These are phyloP conservation scores for Jamesozyma jinghongensis DNA, from an alignment of 805 yeast species.

Conservation along the genomic window DNA sequence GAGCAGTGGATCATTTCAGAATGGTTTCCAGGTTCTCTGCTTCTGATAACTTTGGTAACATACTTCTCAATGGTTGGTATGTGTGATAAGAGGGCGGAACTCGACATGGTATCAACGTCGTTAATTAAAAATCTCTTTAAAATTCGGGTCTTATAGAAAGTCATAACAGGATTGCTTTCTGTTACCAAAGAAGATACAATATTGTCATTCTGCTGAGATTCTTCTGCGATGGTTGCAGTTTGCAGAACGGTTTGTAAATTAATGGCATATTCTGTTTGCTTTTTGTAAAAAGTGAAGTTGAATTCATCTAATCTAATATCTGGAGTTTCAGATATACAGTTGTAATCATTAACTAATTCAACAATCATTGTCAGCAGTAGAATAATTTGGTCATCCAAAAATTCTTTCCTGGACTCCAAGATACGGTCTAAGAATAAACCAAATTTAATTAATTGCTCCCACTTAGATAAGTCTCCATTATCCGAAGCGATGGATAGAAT, in stretches of 20 bases:
- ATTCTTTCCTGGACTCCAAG: slow-evolving; percentile 8
- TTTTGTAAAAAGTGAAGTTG: slow-evolving; percentile 15
- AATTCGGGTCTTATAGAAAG: slow-evolving; percentile 31
- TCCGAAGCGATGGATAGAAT: slow-evolving; percentile 10
- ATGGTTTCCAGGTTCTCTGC: slow-evolving; percentile 27
- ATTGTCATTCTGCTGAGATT: background rate
- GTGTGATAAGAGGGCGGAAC: slow-evolving; percentile 17
- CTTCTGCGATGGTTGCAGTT: background rate
- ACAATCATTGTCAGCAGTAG: slow-evolving; percentile 29
- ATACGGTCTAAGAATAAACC: slow-evolving; percentile 22
- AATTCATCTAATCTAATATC: slow-evolving; percentile 13
- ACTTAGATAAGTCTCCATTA: slow-evolving; percentile 7
- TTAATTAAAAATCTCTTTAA: slow-evolving; percentile 27
- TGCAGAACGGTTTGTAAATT: slow-evolving; percentile 1
- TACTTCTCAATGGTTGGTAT: slow-evolving; percentile 25
- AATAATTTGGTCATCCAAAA: slow-evolving; percentile 7
- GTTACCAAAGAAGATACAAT: background rate
- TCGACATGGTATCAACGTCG: slow-evolving; percentile 24
- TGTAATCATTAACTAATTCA: slow-evolving; percentile 34
- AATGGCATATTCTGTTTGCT: slow-evolving; percentile 1
- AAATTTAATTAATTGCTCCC: slow-evolving; percentile 17
- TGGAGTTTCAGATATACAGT: slow-evolving; percentile 25
- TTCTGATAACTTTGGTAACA: slow-evolving; percentile 29
- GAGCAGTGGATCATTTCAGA: slow-evolving; percentile 25
- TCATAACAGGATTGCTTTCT: slow-evolving; percentile 2